Percentiles rank a stretch among this genome's conserved stretches.
These are phyloP conservation scores for Eleusine indica DNA, from an alignment of 176 grass and related monocot genomes.

Conservation along the genomic window DNA sequence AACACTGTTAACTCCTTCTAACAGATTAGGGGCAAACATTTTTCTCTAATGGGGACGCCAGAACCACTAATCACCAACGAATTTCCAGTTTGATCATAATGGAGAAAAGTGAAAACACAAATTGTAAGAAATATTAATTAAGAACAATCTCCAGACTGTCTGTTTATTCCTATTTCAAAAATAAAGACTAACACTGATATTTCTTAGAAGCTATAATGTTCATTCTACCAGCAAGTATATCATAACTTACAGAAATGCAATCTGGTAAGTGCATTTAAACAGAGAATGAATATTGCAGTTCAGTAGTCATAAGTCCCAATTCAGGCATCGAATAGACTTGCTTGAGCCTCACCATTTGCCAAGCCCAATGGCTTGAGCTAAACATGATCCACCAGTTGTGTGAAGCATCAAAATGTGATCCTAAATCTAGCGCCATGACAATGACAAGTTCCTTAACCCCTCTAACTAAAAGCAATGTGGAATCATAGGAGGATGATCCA, in stretches of 20 bases:
- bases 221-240: background rate
- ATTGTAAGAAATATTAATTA: slow-evolving; percentile 24
- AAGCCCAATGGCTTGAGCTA: background rate
- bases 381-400: background rate
- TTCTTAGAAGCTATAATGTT: background rate
- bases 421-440: background rate
- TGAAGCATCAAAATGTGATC: background rate
- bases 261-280: slow-evolving; percentile 1
- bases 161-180: slow-evolving; percentile 4
- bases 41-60: background rate
- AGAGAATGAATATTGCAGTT: background rate
- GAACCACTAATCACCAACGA: background rate
- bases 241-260: slow-evolving; percentile 5
- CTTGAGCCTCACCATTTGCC: background rate
- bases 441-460: background rate
- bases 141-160: background rate
- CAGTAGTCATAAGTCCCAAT: too few relatives aligned
- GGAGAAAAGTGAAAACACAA: background rate
- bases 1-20: too few relatives aligned
- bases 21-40: background rate
- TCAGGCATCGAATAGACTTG: background rate
- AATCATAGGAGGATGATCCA: background rate
- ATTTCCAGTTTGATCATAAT: background rate
- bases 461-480: background rate
- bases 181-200: background rate